Base-by-base conservation (phyloP, 345 rosid species). In the Erysimum cheiranthoides region DNA sequence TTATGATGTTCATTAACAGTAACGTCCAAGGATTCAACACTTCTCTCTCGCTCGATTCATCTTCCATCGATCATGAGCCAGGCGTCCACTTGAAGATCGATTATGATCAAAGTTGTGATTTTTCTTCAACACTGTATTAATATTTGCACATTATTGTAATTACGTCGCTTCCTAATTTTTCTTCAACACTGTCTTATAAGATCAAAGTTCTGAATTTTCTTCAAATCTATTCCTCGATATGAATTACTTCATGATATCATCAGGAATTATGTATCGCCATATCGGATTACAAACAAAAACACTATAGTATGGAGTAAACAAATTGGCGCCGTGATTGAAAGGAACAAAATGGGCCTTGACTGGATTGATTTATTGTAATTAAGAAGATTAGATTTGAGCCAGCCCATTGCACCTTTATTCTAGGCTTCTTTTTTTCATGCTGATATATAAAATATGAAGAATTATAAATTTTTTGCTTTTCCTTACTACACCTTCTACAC, bases 21-120 rank as follows among this genome's bases (percentile, higher is more conserved):
- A 78, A 78, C 10, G 81, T 78, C 0, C 81, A 78, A 59, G 81
- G 81, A 35, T 21, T 71, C 73, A 78, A 72, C 28, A 72, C 77
- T 0, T 78, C 77, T 40, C 81, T 78, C 34, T 58, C 81, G 2
- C 63, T 71, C 7, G 2, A 78, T 65, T 78, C 77, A 46, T 66
- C 62, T 38, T 65, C 81, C 28, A 50, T 58, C 27, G 77, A 78
- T 59, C 77, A 78, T 59, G 63, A 72, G 5, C 81, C 77, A 32
- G 81, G 81, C 13, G 77, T 78, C 27, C 81, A 78, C 58, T 66
- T 78, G 35, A 71, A 62, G 0, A 72, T 66, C 34, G 42, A 66
- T 34, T 59, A 38, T 35, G 53, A 28, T 46, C 39, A 16, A 46
- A 34, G 0, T 47, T 66, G 67, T 63, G 53, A 45, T 36, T 25